A percentile compares a stretch with the other conserved stretches of the same genome.
Evolutionary conservation across 2,329 filamentous ascomycete species (phyloP).

Genomic region (Penicillium rolfsii): DNA sequence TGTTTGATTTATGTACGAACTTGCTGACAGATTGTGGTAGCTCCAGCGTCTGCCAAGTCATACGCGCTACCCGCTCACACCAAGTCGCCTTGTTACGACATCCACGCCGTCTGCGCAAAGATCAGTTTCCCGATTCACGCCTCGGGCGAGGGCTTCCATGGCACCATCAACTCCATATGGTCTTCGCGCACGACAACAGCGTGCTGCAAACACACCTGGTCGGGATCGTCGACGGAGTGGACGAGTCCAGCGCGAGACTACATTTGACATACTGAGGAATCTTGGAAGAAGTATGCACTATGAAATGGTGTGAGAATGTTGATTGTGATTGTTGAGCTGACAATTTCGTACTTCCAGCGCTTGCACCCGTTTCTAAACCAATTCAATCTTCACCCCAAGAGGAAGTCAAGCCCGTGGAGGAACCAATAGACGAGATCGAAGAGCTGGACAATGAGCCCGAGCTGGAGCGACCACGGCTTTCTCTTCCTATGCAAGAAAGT

Average conservation of each 20-base stretch:
- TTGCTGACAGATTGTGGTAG: conserved; percentile 24
- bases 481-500: conserved; percentile 52
- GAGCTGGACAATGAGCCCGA: conserved; percentile 54
- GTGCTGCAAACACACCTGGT: conserved; percentile 55
- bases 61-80: conserved; percentile 41
- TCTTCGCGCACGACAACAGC: conserved; percentile 58
- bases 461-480: conserved; percentile 46
- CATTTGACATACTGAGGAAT: conserved; percentile 57
- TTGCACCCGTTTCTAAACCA: conserved; percentile 53
- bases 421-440: conserved; percentile 46
- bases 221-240: conserved; percentile 55
- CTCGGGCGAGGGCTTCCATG: conserved; percentile 35
- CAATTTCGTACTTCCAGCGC: conserved; percentile 38
- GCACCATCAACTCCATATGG: conserved; percentile 60
- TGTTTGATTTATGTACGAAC: neutral
- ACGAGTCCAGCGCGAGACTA: conserved; percentile 57
- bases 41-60: conserved; percentile 40
- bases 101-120: conserved; percentile 40
- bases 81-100: conserved; percentile 35
- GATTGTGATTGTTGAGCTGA: neutral
- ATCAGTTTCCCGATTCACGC: conserved; percentile 40
- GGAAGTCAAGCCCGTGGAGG: conserved; percentile 26
- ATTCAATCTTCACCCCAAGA: conserved; percentile 53
- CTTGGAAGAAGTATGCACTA: conserved; percentile 53
- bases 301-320: neutral